Base-by-base conservation (phyloP, 768 basidiomycete genomes). In the Leccinum incarnatum region DNA sequence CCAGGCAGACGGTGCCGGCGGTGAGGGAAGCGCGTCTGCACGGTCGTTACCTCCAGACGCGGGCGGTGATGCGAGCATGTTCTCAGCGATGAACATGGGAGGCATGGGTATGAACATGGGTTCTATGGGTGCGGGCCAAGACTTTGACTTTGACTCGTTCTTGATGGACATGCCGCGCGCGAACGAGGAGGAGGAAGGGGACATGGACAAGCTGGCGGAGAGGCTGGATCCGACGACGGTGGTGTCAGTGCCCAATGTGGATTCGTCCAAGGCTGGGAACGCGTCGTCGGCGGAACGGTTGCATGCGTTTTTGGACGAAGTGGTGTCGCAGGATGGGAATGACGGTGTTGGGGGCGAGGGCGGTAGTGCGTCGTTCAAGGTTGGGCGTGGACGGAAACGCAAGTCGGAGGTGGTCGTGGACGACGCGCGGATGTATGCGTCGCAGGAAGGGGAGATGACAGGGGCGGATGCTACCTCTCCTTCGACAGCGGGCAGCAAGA, bases 221-320 rank as follows among this genome's bases (percentile, higher is more conserved):
- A 66, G 59, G 42, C 62, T 69, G 58, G 74, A 74, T 52, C 63
- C 76, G 34, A 63, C 72, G 52, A 65, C 72, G 10, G 73, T 65
- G 7, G 69, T 73, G n/a, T 19, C n/a, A n/a, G 70, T 68, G 37
- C 63, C 69, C 48, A 65, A 62, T 46, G 62, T n/a, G 37, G 71
- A 73, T 9, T 15, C 61, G 47, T 62, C 73, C 48, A 70, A 71
- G 54, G 65, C 75, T 3, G 68, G 67, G 12, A 70, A 60, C 42
- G 57, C 19, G 5, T 45, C 73, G 32, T 72, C 74, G 11, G 68
- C 75, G 55, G 70, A 77, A 56, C 75, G 75, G 56, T 60, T 79
- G 27, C 70, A 76, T 34, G 76, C 79, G 4, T 78, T 80, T 62
- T 67, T 80, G 54, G 78, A 79, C 55, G 79, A 77, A 57, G 77